Percentiles rank a stretch among this genome's conserved stretches.
phyloP scores from a whole-genome alignment of 2,329 filamentous ascomycete species.

The Calonectria pseudoturangicola region DNA sequence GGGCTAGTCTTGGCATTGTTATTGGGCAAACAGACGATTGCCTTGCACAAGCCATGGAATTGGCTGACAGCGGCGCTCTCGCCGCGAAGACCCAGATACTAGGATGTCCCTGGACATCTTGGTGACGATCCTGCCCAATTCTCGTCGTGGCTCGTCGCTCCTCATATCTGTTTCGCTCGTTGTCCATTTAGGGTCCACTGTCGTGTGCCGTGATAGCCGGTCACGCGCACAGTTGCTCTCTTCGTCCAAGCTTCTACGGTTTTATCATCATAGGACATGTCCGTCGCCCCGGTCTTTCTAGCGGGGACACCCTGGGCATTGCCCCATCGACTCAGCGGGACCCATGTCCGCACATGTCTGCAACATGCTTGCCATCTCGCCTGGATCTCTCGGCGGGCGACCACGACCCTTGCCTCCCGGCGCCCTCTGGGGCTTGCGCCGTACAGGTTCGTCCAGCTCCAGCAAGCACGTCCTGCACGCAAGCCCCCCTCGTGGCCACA shows the following conservation, averaged over 20 bases:
- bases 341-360: conserved; percentile 25
- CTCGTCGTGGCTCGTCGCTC: background rate
- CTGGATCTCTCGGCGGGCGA: conserved; percentile 52
- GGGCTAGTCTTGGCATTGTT: conserved; percentile 5
- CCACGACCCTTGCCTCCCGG: conserved; percentile 23
- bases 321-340: conserved; percentile 5
- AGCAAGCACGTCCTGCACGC: conserved; percentile 37
- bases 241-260: conserved; percentile 12
- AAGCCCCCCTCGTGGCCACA: conserved; percentile 52
- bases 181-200: conserved; percentile 5
- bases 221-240: conserved; percentile 44
- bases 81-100: background rate
- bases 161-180: conserved; percentile 27
- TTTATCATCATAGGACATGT: conserved; percentile 27
- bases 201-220: conserved; percentile 52
- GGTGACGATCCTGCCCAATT: conserved; percentile 41
- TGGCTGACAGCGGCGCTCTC: conserved; percentile 9
- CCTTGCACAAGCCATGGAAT: conserved; percentile 7
- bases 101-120: background rate
- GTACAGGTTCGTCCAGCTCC: conserved; percentile 24
- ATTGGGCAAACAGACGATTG: conserved; percentile 1
- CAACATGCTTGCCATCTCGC: conserved; percentile 44
- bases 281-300: conserved; percentile 10
- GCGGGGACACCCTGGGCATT: conserved; percentile 28
- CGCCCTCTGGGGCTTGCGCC: conserved; percentile 22